Evolutionary conservation across 768 basidiomycete species (phyloP).

Genomic region (Chalciporus piperatus): DNA sequence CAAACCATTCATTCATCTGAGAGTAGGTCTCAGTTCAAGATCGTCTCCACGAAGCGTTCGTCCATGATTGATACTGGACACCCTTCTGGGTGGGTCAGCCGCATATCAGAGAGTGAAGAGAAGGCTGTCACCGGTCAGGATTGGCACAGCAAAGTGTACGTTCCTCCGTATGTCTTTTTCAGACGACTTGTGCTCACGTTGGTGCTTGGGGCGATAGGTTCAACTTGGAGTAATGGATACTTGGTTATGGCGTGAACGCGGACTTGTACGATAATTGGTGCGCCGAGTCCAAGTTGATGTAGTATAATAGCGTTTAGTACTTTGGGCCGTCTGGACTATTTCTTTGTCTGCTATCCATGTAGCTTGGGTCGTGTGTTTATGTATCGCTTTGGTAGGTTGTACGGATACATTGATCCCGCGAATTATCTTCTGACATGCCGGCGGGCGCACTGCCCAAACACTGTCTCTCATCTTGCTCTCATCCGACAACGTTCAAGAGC

Average conservation of each 20-base stretch:
- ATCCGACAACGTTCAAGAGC: no score
- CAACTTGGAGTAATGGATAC: constrained; percentile 2
- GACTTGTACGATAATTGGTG: not conserved
- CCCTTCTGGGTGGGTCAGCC: constrained; percentile 71
- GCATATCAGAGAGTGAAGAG: constrained; percentile 42
- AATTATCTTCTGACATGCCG: no score
- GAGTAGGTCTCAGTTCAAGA: constrained; percentile 71
- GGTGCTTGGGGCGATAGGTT: constrained; percentile 8
- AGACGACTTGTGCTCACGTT: constrained; percentile 1
- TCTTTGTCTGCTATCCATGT: no score
- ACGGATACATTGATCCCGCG: no score
- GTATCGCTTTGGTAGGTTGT: no score
- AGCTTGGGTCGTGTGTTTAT: no score
- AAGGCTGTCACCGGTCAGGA: constrained; percentile 40
- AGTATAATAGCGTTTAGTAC: no score
- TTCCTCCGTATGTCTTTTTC: not conserved
- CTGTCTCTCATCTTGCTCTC: no score
- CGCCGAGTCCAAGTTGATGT: no score
- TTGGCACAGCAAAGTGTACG: constrained; percentile 57
- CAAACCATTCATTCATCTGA: constrained; percentile 34
- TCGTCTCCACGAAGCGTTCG: constrained; percentile 68
- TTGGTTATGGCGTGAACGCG: not conserved
- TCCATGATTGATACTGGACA: constrained; percentile 66
- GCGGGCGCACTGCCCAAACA: no score
- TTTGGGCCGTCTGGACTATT: no score